A percentile compares a stretch with the other conserved stretches of the same genome.
These are phyloP conservation scores for Apiospora arundinis DNA, from an alignment of 2,329 filamentous ascomycete species.

Conservation along the genomic window DNA sequence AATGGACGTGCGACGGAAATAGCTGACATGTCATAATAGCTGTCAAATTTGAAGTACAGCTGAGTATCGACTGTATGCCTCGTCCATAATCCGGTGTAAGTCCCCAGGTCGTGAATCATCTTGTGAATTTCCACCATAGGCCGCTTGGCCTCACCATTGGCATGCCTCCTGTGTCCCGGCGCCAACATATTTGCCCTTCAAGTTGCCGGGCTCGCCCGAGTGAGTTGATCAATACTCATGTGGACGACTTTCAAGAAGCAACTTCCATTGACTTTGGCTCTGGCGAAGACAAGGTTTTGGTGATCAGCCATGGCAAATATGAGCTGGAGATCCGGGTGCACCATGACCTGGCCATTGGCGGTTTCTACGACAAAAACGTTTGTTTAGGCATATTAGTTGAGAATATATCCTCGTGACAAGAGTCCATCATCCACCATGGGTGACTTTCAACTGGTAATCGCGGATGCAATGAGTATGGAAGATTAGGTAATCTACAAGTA, in stretches of 20 bases:
- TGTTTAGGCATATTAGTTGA: neutral
- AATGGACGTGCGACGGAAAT: neutral
- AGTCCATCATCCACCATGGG: neutral
- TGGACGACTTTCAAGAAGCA: neutral
- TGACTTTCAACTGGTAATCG: neutral
- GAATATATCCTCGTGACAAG: neutral
- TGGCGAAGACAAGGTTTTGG: neutral
- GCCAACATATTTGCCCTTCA: neutral
- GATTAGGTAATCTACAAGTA: conserved; percentile 10
- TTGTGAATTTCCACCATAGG: neutral
- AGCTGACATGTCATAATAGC: neutral
- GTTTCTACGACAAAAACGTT: neutral
- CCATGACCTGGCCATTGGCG: neutral
- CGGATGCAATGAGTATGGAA: neutral
- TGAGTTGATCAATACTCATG: neutral
- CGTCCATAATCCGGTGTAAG: neutral
- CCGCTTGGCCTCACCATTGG: neutral
- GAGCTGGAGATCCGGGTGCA: neutral
- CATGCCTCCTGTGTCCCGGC: neutral
- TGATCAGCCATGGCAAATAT: neutral
- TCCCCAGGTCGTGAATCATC: neutral
- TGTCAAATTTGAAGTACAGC: neutral
- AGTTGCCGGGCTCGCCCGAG: neutral
- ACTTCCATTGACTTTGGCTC: conserved; percentile 5
- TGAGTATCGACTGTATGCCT: neutral